These are phyloP conservation scores for Podospora bellae-mahoneyi DNA, from an alignment of 495 filamentous ascomycete genomes.

Conservation along the genomic window DNA sequence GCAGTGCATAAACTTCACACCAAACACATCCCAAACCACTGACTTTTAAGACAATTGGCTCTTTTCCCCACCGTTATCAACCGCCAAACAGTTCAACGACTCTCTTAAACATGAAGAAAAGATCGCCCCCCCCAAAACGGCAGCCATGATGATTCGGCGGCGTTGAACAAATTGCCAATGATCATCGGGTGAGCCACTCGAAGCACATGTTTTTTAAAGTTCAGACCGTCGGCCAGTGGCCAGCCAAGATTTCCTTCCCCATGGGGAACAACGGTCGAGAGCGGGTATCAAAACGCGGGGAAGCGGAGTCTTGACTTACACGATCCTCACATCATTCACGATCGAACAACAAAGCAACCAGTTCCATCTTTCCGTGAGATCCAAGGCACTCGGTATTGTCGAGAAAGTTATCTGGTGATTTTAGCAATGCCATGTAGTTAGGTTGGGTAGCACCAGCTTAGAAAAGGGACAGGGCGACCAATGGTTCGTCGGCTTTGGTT, in stretches of 20 bases:
- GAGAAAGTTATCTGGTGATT: neutral
- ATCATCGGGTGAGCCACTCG: neutral
- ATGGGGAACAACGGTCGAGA: slow-evolving; percentile 4
- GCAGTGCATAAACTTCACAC: neutral
- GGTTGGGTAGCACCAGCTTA: neutral
- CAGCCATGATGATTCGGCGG: neutral
- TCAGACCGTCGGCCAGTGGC: neutral
- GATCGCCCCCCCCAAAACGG: neutral
- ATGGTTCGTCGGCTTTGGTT: neutral
- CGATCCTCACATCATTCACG: neutral
- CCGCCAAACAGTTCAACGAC: neutral
- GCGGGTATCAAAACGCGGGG: slow-evolving; percentile 7
- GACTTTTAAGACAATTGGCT: neutral
- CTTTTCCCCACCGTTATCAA: neutral
- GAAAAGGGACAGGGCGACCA: neutral
- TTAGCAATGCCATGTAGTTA: neutral
- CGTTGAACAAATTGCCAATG: too few relatives aligned
- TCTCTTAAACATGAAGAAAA: neutral
- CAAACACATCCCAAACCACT: too few relatives aligned
- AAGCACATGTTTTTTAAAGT: neutral
- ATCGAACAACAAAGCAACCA: neutral
- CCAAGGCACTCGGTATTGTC: neutral
- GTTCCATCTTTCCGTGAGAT: neutral
- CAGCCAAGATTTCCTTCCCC: slow-evolving; percentile 1
- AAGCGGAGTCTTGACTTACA: slow-evolving; percentile 4